phyloP scores from a whole-genome alignment of 306 rosid genomes.

The Ammopiptanthus mongolicus region DNA sequence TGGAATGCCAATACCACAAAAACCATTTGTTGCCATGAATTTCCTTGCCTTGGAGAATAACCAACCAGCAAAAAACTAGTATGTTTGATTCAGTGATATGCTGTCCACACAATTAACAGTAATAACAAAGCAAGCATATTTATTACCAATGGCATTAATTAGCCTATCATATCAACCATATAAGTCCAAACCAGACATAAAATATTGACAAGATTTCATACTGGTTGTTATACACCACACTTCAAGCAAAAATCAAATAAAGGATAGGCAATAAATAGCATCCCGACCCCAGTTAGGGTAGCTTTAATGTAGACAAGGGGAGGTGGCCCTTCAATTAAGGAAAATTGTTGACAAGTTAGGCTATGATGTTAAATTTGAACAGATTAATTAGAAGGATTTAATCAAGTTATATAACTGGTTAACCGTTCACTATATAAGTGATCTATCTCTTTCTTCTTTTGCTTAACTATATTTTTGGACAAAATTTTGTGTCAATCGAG shows the following conservation, averaged over 20 bases:
- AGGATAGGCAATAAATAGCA: not conserved
- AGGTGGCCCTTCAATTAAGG: constrained; percentile 6
- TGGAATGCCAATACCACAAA: constrained; percentile 23
- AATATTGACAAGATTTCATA: constrained; percentile 32
- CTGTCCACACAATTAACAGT: constrained; percentile 41
- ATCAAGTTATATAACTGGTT: not conserved
- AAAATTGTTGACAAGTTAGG: not conserved
- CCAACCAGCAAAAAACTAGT: constrained; percentile 2
- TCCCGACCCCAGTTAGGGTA: constrained; percentile 26
- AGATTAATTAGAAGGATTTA: not conserved
- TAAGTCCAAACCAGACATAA: constrained; percentile 20
- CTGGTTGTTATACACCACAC: constrained; percentile 21
- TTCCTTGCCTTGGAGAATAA: constrained; percentile 19
- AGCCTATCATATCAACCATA: constrained; percentile 16
- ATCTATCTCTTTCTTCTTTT: no score
- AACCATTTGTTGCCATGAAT: not conserved
- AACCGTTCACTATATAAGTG: not conserved
- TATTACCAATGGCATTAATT: not conserved
- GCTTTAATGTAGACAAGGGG: not conserved
- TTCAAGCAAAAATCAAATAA: constrained; percentile 10
- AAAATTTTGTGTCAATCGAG: not conserved
- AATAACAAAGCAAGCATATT: constrained; percentile 7
- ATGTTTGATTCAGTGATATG: constrained; percentile 11
- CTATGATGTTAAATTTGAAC: not conserved
- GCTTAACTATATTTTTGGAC: no score